Base-by-base conservation (phyloP, 306 rosid species). In the Abrus precatorius region DNA sequence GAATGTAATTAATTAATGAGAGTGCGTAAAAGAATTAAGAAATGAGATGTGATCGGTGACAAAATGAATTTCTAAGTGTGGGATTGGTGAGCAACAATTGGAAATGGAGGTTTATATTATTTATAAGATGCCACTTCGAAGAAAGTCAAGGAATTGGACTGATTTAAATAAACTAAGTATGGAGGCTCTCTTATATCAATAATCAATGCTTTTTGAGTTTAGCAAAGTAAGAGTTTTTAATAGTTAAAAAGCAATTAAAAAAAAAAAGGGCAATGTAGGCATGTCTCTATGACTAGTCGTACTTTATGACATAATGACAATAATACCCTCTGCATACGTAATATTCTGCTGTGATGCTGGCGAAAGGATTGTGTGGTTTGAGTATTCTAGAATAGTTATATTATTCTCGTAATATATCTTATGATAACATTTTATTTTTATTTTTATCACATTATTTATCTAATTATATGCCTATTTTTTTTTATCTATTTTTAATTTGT, bases 61-160 rank as follows among this genome's bases (percentile, higher is more conserved):
- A 33, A 33, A 33, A 50, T 49, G 71, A 54, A 13, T 33, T 1
- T 30, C 20, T 20, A 20, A 20, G 29, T 40, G 5, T 62, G 69
- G 9, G 47, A 38, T 71, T 64, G 64, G 66, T 60, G 85, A 38
- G 74, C 11, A 49, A 30, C n/a, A 34, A 7, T 63, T 83, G 67
- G 45, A 30, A 4, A 3, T 27, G 61, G 33, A 27, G 75, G 59
- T 72, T 63, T 72, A 29, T 55, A 83, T 72, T 55, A 83, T 72
- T 56, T 83, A 78, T 83, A 78, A 55, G 12, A 4, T 2, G 6
- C 1, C 7, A 1, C 20, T 40, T 12, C 4, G 6, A 32, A 77
- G 11, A 72, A 71, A 77, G 83, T 83, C 83, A 78, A 83, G n/a
- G 72, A 14, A 3, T 72, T 83, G 55, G 83, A 78, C 80, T 65